phyloP scores from a whole-genome alignment of 139 green algal species.

The Microglena sp. region DNA sequence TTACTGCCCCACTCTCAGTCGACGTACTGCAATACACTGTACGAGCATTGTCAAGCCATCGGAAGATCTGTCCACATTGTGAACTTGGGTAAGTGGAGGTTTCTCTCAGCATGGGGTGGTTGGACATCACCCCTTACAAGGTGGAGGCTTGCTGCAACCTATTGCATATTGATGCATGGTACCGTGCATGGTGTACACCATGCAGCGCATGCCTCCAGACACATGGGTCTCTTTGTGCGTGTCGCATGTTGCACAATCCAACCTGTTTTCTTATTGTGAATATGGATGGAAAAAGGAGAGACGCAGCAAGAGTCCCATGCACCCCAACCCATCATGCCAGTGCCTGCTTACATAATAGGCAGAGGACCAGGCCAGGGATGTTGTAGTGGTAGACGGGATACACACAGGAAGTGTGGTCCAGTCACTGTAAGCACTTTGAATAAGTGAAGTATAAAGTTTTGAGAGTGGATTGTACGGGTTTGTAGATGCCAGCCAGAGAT shows the following conservation, averaged over 20 bases:
- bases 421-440: too few species aligned
- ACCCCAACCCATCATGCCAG: too few species aligned
- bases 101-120: too few species aligned
- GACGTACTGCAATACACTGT: conserved; percentile 87
- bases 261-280: neutral
- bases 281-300: too few species aligned
- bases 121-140: neutral
- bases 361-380: too few species aligned
- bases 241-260: conserved; percentile 2
- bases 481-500: too few species aligned
- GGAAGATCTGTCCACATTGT: conserved; percentile 72
- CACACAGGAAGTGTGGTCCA: too few species aligned
- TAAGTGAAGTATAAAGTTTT: too few species aligned
- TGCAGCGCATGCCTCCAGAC: neutral
- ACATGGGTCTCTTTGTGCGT: neutral
- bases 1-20: conserved; percentile 54
- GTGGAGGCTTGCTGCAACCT: neutral
- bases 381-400: too few species aligned
- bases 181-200: neutral
- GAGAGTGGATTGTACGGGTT: too few species aligned
- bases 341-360: too few species aligned
- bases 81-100: conserved; percentile 79
- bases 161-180: neutral
- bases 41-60: conserved; percentile 85
- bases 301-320: too few species aligned